Percentiles rank a stretch among this genome's conserved stretches.
Evolutionary conservation across 257 asterid species (phyloP).

Genomic region (Verbena officinalis): DNA sequence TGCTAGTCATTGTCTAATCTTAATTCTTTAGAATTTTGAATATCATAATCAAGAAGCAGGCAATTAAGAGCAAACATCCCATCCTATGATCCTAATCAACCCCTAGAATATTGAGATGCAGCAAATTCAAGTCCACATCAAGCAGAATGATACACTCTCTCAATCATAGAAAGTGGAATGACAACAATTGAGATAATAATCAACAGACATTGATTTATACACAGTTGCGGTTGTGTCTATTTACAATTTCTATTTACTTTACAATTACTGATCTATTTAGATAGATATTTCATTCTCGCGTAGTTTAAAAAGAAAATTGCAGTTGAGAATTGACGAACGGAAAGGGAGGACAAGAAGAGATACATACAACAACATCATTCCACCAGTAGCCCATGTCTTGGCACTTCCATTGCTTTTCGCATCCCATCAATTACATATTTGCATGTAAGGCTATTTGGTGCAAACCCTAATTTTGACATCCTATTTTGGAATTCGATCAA

Average conservation of each 20-base stretch:
- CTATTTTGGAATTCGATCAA: slow-evolving; percentile 62
- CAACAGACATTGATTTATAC: not conserved
- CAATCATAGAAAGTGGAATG: slow-evolving; percentile 20
- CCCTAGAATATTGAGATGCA: slow-evolving; percentile 18
- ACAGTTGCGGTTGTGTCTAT: not conserved
- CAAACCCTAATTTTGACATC: slow-evolving; percentile 72
- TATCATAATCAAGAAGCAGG: slow-evolving; percentile 15
- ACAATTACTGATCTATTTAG: not conserved
- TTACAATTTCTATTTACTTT: no score
- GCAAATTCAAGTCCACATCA: slow-evolving; percentile 27
- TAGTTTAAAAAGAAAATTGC: not conserved
- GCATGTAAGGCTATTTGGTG: slow-evolving; percentile 62
- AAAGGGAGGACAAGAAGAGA: slow-evolving; percentile 15
- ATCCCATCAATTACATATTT: slow-evolving; percentile 69
- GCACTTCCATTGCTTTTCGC: slow-evolving; percentile 44
- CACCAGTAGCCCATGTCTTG: slow-evolving; percentile 32
- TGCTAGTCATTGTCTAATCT: no score
- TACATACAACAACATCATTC: slow-evolving; percentile 25
- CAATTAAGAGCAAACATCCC: slow-evolving; percentile 11
- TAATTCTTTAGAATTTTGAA: no score
- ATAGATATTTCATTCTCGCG: slow-evolving; percentile 19
- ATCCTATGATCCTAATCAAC: slow-evolving; percentile 27
- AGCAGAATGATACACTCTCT: not conserved
- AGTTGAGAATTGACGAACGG: slow-evolving; percentile 1
- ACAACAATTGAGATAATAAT: slow-evolving; percentile 6